Percentiles rank a stretch among this genome's conserved stretches.
These are phyloP conservation scores for Scheffersomyces cryptocercus DNA, from an alignment of 1,139 yeast species.

Conservation along the genomic window DNA sequence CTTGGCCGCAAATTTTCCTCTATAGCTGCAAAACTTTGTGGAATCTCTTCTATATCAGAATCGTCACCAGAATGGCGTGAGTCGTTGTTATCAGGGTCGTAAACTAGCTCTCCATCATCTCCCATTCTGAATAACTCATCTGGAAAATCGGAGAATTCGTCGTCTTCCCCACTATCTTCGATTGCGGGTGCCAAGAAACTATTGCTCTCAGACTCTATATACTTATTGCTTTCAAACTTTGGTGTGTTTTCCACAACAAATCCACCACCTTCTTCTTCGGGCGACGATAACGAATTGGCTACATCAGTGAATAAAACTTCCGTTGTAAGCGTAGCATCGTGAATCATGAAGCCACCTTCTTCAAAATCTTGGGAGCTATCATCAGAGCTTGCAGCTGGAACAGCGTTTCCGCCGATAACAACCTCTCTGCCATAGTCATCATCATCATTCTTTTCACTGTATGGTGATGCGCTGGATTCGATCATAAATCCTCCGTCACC, in stretches of 20 bases:
- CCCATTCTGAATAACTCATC: slow-evolving; percentile 15
- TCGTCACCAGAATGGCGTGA: background rate
- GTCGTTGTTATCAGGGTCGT: slow-evolving; percentile 15
- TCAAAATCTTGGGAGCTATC: too few relatives aligned
- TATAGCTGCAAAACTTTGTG: slow-evolving; percentile 10
- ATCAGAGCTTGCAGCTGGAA: too few relatives aligned
- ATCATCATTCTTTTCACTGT: slow-evolving; percentile 4
- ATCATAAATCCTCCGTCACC: slow-evolving; percentile 17
- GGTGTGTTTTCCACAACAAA: slow-evolving; percentile 1
- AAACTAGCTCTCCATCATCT: slow-evolving; percentile 22
- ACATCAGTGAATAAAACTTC: too few relatives aligned
- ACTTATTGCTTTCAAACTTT: background rate
- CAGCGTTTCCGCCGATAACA: background rate
- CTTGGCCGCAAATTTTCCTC: slow-evolving; percentile 1
- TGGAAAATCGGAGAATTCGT: slow-evolving; percentile 11
- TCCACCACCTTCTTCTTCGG: slow-evolving; percentile 4
- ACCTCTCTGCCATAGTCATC: slow-evolving; percentile 3
- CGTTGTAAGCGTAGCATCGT: too few relatives aligned
- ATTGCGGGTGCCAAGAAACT: too few relatives aligned
- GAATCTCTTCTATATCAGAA: background rate
- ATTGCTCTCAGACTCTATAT: too few relatives aligned
- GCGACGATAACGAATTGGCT: too few relatives aligned
- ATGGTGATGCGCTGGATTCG: background rate
- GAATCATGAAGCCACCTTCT: too few relatives aligned
- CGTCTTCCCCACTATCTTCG: background rate